Evolutionary conservation across 345 rosid genomes (phyloP).

Genomic region (Syzygium grande): DNA sequence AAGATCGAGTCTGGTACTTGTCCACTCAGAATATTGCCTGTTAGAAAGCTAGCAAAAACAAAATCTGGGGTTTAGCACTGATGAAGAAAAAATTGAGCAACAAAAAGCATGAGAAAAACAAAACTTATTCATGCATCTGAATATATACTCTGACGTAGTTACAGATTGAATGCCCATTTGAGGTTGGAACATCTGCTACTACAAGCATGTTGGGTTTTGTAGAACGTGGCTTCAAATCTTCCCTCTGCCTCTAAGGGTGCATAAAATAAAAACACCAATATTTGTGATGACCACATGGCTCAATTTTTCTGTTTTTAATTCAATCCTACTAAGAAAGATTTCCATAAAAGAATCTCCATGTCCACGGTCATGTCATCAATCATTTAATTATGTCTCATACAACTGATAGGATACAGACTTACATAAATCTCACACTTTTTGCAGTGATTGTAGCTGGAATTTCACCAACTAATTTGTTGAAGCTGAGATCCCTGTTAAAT

Average conservation of each 20-base stretch:
- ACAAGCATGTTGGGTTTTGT: background rate
- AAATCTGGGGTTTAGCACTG: background rate
- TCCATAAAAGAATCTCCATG: background rate
- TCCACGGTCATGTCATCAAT: background rate
- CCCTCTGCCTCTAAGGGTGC: background rate
- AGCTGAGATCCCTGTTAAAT: conserved; percentile 55
- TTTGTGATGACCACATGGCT: background rate
- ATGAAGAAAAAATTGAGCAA: background rate
- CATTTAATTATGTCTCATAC: background rate
- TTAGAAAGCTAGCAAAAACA: conserved; percentile 32
- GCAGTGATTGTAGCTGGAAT: conserved; percentile 28
- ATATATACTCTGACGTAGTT: background rate
- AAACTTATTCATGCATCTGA: background rate
- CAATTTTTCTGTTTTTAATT: background rate
- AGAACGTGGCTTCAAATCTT: background rate
- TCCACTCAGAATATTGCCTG: conserved; percentile 41
- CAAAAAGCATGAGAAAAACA: background rate
- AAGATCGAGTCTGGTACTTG: conserved; percentile 42
- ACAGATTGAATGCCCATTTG: background rate
- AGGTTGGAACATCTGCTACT: background rate
- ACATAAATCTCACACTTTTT: conserved; percentile 30
- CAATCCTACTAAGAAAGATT: background rate
- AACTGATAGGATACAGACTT: conserved; percentile 9
- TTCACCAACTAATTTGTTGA: conserved; percentile 42
- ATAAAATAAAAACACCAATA: background rate